These are phyloP conservation scores for Fomitopsis betulina DNA, from an alignment of 1,284 basidiomycete genomes.

Conservation along the genomic window DNA sequence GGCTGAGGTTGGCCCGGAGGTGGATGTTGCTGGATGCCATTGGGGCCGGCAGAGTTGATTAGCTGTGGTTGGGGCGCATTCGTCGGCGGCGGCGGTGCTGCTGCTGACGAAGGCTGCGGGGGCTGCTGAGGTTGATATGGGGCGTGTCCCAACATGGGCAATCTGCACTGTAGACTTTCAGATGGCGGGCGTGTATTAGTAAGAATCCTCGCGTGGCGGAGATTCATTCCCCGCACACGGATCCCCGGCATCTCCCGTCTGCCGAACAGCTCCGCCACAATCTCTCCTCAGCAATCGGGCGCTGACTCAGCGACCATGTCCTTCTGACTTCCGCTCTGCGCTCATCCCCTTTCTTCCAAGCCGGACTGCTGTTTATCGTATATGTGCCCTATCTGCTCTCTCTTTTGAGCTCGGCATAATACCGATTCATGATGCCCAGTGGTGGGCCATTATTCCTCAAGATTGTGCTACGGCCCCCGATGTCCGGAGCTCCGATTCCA, in stretches of 20 bases:
- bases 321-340: not conserved
- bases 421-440: too few relatives aligned
- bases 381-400: not conserved
- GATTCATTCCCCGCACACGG: slow-evolving; percentile 11
- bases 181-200: slow-evolving; percentile 30
- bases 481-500: too few relatives aligned
- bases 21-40: slow-evolving; percentile 16
- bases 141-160: slow-evolving; percentile 33
- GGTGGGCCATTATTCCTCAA: too few relatives aligned
- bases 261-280: not conserved
- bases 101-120: slow-evolving; percentile 31
- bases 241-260: not conserved
- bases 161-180: slow-evolving; percentile 19
- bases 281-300: not conserved
- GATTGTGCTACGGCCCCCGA: too few relatives aligned
- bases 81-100: slow-evolving; percentile 26
- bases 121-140: slow-evolving; percentile 33
- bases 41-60: slow-evolving; percentile 16
- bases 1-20: slow-evolving; percentile 29
- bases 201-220: slow-evolving; percentile 29
- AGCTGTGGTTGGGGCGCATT: slow-evolving; percentile 15
- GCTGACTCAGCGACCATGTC: not conserved
- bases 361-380: not conserved
- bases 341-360: not conserved
- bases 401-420: not conserved